Base-by-base conservation (phyloP, 495 filamentous ascomycete genomes). In the Xylaria scruposa region DNA sequence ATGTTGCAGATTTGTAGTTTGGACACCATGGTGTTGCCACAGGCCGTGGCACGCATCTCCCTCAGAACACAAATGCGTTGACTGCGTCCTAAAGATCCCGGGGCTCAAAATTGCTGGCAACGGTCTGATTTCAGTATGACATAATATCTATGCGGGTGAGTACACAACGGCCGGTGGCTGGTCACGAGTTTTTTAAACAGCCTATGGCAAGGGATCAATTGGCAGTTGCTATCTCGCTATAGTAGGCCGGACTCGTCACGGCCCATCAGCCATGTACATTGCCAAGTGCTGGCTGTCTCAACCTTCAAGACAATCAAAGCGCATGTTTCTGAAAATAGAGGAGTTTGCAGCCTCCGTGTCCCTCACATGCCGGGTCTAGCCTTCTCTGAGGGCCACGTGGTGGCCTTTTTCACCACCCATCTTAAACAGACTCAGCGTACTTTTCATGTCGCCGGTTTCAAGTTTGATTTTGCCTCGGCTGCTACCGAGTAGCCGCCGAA, bases 121-220 rank as follows among this genome's bases (percentile, higher is more conserved):
- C 5, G 17, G 62, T 36, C 24, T 67, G 63, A 67, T 67, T 56
- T 67, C 47, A 67, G 17, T 2, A 67, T 67, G 65, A 67, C 65
- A 54, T 54, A 56, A 67, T 10, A 13, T 26, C n/a, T 19, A 66
- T 40, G 24, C 47, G 65, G 26, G 21, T 65, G 15, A 26, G 61
- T 24, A 31, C 40, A 9, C 42, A 40, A 47, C 60, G 61, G 24
- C 10, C 15, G 21, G 40, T 64, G 19, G 58, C 62, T 31, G 24
- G 29, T 49, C 42, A 49, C 62, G 62, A 65, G 4, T 44, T 36
- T 31, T 46, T 31, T 5, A 10, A 15, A 33, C 9, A 65, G 31
- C 24, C 42, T 19, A 31, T 17, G 17, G 62, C 19, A 36, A 53
- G 63, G 40, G 31, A 26, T 53, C 24, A 31, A 31, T 31, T 3